A percentile compares a stretch with the other conserved stretches of the same genome.
These are phyloP conservation scores for Mycena capillaripes DNA, from an alignment of 768 basidiomycete genomes.

Conservation along the genomic window DNA sequence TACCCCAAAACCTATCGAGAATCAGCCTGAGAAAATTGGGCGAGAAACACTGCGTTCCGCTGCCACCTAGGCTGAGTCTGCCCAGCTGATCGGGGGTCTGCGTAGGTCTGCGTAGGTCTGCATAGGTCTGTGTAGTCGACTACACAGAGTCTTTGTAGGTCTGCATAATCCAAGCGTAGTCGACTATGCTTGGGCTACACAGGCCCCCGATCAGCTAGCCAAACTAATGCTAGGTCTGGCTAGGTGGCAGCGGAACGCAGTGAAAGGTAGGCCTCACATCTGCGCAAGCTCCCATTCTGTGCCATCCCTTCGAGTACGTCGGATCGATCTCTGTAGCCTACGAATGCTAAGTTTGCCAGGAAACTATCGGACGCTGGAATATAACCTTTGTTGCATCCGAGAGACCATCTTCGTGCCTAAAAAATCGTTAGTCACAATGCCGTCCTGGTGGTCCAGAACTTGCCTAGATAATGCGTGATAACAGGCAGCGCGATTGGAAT, in stretches of 20 bases:
- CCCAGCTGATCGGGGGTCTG: no score
- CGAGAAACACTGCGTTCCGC: no score
- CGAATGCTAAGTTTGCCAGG: neutral
- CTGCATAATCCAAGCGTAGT: no score
- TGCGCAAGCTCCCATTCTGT: constrained; percentile 16
- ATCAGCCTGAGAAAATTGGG: neutral
- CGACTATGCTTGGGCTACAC: no score
- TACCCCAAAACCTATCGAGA: constrained; percentile 31
- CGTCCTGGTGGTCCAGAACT: neutral
- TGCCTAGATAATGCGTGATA: constrained; percentile 44
- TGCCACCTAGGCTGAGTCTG: no score
- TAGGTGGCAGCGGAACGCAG: no score
- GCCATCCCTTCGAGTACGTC: constrained; percentile 28
- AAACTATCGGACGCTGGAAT: neutral
- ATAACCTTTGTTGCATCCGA: constrained; percentile 19
- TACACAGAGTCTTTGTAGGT: no score
- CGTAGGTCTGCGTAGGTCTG: no score
- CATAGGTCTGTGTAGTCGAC: no score
- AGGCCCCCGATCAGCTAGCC: no score
- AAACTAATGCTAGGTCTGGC: no score
- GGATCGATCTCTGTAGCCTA: constrained; percentile 23
- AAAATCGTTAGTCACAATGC: neutral
- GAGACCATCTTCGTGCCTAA: constrained; percentile 12
- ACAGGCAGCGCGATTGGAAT: constrained; percentile 55
- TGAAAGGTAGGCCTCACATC: neutral